Conservation (phyloP, 176 grass and related monocot species). For the Cenchrus purpureus region DNA sequence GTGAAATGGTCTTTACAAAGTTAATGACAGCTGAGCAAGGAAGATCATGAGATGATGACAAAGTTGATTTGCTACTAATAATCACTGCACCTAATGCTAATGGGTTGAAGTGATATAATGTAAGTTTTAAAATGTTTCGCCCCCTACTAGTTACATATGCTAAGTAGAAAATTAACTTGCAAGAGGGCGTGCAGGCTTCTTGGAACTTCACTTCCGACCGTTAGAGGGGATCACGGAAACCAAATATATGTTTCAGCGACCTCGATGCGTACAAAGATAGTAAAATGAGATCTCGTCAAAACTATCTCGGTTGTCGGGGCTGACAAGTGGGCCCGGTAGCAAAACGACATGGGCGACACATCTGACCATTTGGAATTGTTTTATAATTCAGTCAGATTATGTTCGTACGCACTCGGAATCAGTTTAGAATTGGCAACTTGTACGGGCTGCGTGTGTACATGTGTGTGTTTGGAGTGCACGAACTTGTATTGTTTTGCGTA, state of each 20-base stretch:
- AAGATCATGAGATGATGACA: not conserved
- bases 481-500: not conserved
- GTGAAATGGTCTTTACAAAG: not conserved
- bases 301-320: not conserved
- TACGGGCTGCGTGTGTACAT: not conserved
- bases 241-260: not conserved
- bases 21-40: not conserved
- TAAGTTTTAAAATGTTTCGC: not conserved
- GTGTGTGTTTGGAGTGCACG: not conserved
- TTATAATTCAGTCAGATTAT: not conserved
- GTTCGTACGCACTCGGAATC: not conserved
- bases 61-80: slow-evolving; percentile 27
- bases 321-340: not conserved
- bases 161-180: not conserved
- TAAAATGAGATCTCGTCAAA: not conserved
- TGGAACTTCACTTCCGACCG: slow-evolving; percentile 25
- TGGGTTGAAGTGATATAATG: not conserved
- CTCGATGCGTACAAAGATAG: not conserved
- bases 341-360: not conserved
- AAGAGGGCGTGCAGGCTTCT: slow-evolving; percentile 11
- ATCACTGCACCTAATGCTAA: not conserved
- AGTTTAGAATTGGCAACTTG: slow-evolving; percentile 24
- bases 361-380: not conserved
- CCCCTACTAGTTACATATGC: not conserved
- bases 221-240: not conserved